Evolutionary conservation across 1,139 yeast genomes (phyloP), one percentile per base, ranked within the genome.

Genomic region (Scheffersomyces segobiensis): DNA sequence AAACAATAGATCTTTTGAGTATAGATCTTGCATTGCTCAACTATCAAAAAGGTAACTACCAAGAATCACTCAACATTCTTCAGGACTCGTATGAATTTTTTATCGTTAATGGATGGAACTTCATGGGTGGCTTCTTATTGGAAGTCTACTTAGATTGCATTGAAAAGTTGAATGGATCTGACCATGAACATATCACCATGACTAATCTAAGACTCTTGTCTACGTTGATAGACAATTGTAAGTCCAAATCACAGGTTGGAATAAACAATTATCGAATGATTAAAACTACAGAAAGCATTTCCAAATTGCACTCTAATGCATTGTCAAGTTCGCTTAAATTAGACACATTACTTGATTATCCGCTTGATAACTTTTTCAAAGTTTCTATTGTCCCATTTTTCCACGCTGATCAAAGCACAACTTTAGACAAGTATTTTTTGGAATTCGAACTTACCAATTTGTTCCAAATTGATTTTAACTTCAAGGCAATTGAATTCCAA

Each of bases 1-100:
- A 93, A 62, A 81, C 93, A 0, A 86, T 90, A 10, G 95, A 90
- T 66, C 79, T 89, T 7, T 75, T 95, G 32, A 87, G 95, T 3
- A 85, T 91, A n/a, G 98, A 95, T 63, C 79, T 92, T 56, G 97
- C 97, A 0, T 69, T 90, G 18, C 72, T 92, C 22, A 86, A 88
- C 54, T 89, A 84, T 67, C 87, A 86, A 62, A 75, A 78, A 53
- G 75, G 82, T 1, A 81, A 89, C 53, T 89, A 86, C 63, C 79
- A 80, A 50, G 82, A 83, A 52, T 90, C 97, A 0, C 81, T 87
- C 12, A 75, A 82, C 17, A 84, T 89, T 8, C 75, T 93, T 10
- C 85, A 86, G 53, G 84, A 87, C 22, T 86, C 96, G 2, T 91
- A 91, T 54, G 86, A 84, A 50, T 85, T 86, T 59, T 92, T 89